Conservation (phyloP, 768 basidiomycete species). For the Rhodotorula toruloides region DNA sequence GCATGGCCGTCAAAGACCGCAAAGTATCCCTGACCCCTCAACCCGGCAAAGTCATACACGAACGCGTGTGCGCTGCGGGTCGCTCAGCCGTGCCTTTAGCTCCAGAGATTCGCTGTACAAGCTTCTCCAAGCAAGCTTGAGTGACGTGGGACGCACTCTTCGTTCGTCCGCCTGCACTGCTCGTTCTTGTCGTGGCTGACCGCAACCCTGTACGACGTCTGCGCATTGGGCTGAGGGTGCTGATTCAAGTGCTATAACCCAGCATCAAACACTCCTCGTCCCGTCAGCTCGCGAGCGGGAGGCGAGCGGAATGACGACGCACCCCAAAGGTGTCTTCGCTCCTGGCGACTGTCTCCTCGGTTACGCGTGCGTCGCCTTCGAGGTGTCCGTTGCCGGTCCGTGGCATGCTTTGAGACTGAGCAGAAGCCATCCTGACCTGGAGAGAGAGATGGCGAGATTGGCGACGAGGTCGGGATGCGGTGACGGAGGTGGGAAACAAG, state of each 20-base stretch:
- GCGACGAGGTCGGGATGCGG: too few relatives aligned
- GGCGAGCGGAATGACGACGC: neutral
- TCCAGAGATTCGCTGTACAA: neutral
- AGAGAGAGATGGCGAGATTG: neutral
- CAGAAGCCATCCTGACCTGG: too few relatives aligned
- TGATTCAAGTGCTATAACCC: slow-evolving; percentile 61
- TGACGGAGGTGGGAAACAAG: too few relatives aligned
- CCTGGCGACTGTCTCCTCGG: slow-evolving; percentile 15
- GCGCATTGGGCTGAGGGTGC: slow-evolving; percentile 56
- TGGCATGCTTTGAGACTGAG: too few relatives aligned
- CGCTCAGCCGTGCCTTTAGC: too few relatives aligned
- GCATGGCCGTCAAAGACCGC: slow-evolving; percentile 98
- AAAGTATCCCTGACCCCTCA: slow-evolving; percentile 91
- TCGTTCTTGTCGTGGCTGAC: slow-evolving; percentile 71
- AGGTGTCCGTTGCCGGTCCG: too few relatives aligned
- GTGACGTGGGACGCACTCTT: slow-evolving; percentile 59
- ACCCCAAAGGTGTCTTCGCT: slow-evolving; percentile 27
- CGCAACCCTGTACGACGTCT: slow-evolving; percentile 58
- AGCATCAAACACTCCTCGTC: neutral
- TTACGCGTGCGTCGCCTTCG: slow-evolving; percentile 19
- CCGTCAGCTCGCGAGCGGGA: neutral
- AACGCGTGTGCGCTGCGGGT: slow-evolving; percentile 61
- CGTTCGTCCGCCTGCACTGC: slow-evolving; percentile 85
- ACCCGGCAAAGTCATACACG: slow-evolving; percentile 82
- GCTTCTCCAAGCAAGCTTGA: neutral